Percentiles rank a stretch among this genome's conserved stretches.
phyloP scores from a whole-genome alignment of 495 filamentous ascomycete species.

The Trichoderma parareesei region DNA sequence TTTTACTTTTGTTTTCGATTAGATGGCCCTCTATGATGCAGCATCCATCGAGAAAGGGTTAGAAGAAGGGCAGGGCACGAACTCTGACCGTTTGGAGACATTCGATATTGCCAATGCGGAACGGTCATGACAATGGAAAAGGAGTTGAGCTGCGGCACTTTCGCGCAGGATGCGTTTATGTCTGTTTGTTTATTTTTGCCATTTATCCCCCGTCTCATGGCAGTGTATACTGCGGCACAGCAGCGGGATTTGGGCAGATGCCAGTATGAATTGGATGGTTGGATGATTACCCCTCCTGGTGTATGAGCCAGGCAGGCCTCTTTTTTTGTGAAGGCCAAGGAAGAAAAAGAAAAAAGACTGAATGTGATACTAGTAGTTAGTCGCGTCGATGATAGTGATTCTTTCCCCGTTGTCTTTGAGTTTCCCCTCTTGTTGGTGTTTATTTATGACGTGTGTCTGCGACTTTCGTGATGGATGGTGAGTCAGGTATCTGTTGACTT shows the following conservation, averaged over 20 bases:
- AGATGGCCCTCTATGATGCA: not conserved
- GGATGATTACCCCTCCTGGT: constrained; percentile 3
- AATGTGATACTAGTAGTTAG: constrained; percentile 3
- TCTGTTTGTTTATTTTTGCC: not conserved
- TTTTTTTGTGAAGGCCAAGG: not conserved
- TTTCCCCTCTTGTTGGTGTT: not conserved
- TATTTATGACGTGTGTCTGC: not conserved
- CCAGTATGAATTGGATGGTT: not conserved
- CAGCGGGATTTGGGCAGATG: not conserved
- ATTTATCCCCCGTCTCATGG: not conserved
- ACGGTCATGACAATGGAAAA: not conserved
- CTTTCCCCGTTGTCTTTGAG: not conserved
- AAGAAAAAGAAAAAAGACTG: not conserved
- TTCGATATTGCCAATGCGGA: not conserved
- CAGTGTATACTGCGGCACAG: not conserved
- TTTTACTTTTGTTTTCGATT: not conserved
- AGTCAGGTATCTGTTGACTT: not conserved
- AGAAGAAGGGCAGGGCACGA: not conserved
- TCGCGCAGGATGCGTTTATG: no score
- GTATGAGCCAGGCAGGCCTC: not conserved
- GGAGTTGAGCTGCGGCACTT: not conserved
- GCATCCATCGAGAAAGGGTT: not conserved
- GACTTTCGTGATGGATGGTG: not conserved
- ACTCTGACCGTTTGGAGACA: not conserved
- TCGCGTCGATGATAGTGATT: constrained; percentile 6